These are phyloP conservation scores for Hymenoscyphus fraxineus DNA, from an alignment of 2,329 filamentous ascomycete genomes.

Conservation along the genomic window DNA sequence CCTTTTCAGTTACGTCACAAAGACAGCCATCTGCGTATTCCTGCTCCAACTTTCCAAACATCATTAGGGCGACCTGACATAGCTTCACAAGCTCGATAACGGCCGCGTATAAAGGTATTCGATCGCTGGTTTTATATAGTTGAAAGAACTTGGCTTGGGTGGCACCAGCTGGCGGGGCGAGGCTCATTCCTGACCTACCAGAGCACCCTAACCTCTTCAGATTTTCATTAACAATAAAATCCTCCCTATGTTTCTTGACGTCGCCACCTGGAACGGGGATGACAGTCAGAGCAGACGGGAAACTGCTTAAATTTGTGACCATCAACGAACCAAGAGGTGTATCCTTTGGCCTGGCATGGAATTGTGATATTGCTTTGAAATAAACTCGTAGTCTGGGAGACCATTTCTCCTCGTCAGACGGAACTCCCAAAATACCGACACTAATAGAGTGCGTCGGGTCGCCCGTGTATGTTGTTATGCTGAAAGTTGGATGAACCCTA, in stretches of 20 bases:
- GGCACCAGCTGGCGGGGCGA: slow-evolving; percentile 72
- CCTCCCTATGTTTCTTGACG: slow-evolving; percentile 70
- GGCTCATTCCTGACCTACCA: slow-evolving; percentile 78
- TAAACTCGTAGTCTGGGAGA: slow-evolving; percentile 75
- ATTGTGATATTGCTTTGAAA: slow-evolving; percentile 80
- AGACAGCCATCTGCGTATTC: slow-evolving; percentile 89
- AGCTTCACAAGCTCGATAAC: slow-evolving; percentile 87
- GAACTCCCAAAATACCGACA: slow-evolving; percentile 77
- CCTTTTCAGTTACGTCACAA: slow-evolving; percentile 88
- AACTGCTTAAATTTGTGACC: slow-evolving; percentile 89
- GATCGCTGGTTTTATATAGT: slow-evolving; percentile 82
- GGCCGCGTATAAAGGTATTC: slow-evolving; percentile 70
- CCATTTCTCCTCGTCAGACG: slow-evolving; percentile 75
- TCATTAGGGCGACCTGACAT: slow-evolving; percentile 81
- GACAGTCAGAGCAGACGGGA: slow-evolving; percentile 89
- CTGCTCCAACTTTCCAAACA: slow-evolving; percentile 83
- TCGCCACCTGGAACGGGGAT: slow-evolving; percentile 87
- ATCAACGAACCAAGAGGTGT: slow-evolving; percentile 81
- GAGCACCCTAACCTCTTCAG: slow-evolving; percentile 90
- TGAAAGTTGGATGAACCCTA: slow-evolving; percentile 80
- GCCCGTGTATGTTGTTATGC: slow-evolving; percentile 91
- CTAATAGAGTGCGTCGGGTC: slow-evolving; percentile 74
- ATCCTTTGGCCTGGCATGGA: slow-evolving; percentile 78
- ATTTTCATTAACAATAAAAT: slow-evolving; percentile 92
- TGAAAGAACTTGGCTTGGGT: slow-evolving; percentile 90